These are phyloP conservation scores for Rhazya stricta DNA, from an alignment of 257 asterid species.

Conservation along the genomic window DNA sequence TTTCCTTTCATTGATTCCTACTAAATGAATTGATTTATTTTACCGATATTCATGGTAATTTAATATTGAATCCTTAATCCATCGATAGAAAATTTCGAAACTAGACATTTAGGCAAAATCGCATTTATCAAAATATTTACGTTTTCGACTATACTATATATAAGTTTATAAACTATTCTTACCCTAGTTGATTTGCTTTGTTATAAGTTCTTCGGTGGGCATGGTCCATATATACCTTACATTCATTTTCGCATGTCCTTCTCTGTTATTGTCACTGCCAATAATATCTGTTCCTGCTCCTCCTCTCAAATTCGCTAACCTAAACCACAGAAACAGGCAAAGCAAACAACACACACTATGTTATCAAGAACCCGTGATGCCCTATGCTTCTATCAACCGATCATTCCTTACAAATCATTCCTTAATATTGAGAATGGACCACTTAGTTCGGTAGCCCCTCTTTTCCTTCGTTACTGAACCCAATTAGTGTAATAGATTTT, in stretches of 20 bases:
- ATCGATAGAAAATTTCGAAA: no score
- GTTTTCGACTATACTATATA: no score
- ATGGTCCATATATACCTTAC: no score
- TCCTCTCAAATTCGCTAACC: not conserved
- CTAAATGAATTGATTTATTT: no score
- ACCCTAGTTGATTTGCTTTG: no score
- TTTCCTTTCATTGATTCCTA: no score
- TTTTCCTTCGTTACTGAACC: not conserved
- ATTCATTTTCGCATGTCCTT: not conserved
- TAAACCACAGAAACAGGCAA: conserved; percentile 12
- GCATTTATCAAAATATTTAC: no score
- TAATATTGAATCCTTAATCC: no score
- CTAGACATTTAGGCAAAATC: no score
- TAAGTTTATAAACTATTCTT: no score
- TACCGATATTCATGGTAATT: no score
- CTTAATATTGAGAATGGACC: not conserved
- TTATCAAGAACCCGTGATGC: conserved; percentile 34
- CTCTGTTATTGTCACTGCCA: not conserved
- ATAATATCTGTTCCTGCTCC: not conserved
- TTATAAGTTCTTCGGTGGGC: not conserved
- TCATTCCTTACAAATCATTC: conserved; percentile 18
- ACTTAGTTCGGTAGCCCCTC: not conserved
- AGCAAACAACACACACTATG: conserved; percentile 13
- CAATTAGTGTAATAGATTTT: no score
- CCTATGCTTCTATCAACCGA: not conserved